Conservation (phyloP, 2,329 filamentous ascomycete species). For the Lachnellula occidentalis region DNA sequence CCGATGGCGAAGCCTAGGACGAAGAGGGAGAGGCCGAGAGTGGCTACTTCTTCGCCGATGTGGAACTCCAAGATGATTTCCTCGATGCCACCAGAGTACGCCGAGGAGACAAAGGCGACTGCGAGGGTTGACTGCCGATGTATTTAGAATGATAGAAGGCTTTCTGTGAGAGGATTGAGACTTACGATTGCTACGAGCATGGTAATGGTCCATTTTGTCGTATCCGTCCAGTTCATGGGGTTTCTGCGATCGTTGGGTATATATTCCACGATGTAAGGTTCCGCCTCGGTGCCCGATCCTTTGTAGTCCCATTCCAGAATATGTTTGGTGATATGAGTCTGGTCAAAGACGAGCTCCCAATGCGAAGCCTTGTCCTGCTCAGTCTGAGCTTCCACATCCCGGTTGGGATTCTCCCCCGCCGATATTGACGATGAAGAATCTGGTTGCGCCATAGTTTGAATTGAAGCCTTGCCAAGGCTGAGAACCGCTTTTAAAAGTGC, state of each 20-base stretch:
- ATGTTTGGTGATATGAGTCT: slow-evolving; percentile 40
- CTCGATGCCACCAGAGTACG: slow-evolving; percentile 36
- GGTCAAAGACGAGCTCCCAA: slow-evolving; percentile 40
- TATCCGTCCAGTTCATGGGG: slow-evolving; percentile 32
- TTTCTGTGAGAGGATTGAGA: slow-evolving; percentile 39
- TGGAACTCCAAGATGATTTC: slow-evolving; percentile 33
- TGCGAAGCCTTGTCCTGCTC: slow-evolving; percentile 19
- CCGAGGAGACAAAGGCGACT: slow-evolving; percentile 37
- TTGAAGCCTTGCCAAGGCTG: neutral
- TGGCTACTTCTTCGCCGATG: slow-evolving; percentile 34
- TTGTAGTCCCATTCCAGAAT: slow-evolving; percentile 37
- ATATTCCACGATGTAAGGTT: slow-evolving; percentile 39
- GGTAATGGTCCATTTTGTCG: slow-evolving; percentile 38
- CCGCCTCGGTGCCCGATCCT: slow-evolving; percentile 36
- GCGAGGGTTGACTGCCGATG: slow-evolving; percentile 40
- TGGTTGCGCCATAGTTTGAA: slow-evolving; percentile 1
- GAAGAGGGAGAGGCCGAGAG: slow-evolving; percentile 40
- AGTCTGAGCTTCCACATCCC: slow-evolving; percentile 16
- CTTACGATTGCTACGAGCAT: slow-evolving; percentile 36
- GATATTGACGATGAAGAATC: slow-evolving; percentile 12
- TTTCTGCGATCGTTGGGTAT: slow-evolving; percentile 39
- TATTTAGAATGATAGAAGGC: neutral
- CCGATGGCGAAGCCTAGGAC: slow-evolving; percentile 40
- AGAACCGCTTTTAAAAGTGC: neutral
- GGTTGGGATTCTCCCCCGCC: slow-evolving; percentile 5